phyloP scores from a whole-genome alignment of 257 asterid species.

The Solanum medicagineum region DNA sequence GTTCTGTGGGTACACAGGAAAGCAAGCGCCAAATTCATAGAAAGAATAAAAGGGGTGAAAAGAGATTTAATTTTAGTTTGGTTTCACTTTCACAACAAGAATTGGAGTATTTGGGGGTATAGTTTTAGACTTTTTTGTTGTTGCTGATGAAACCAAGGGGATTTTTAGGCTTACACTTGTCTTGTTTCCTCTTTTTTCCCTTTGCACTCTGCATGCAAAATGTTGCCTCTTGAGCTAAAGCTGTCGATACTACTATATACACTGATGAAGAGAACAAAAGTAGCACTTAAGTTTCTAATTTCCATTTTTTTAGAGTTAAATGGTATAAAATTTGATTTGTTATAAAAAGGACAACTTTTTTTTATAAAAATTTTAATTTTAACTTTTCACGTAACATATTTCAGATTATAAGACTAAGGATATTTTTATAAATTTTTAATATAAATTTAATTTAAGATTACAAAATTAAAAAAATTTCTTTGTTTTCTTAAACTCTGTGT shows the following conservation, averaged over 20 bases:
- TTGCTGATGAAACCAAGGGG: not conserved
- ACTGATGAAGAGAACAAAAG: not conserved
- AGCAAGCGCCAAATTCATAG: constrained; percentile 1
- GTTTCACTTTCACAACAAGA: not conserved
- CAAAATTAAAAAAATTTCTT: no score
- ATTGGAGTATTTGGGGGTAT: not conserved
- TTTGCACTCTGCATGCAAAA: not conserved
- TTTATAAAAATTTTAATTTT: no score
- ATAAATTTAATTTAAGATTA: no score
- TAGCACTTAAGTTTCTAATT: no score
- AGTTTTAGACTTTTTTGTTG: not conserved
- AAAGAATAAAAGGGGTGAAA: not conserved
- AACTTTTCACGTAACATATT: no score
- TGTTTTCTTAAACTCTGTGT: no score
- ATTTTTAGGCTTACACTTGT: not conserved
- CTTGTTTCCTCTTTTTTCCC: not conserved
- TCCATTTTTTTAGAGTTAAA: no score
- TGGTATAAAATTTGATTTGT: no score
- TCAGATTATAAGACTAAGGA: no score
- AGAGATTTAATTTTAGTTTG: not conserved
- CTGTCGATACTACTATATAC: not conserved
- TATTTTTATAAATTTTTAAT: no score
- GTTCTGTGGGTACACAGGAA: not conserved
- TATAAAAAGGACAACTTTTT: no score
- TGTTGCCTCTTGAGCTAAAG: not conserved